Evolutionary conservation across 2,329 filamentous ascomycete genomes (phyloP), one percentile per base, ranked within the genome.

Genomic region (Penicillium verrucosum): DNA sequence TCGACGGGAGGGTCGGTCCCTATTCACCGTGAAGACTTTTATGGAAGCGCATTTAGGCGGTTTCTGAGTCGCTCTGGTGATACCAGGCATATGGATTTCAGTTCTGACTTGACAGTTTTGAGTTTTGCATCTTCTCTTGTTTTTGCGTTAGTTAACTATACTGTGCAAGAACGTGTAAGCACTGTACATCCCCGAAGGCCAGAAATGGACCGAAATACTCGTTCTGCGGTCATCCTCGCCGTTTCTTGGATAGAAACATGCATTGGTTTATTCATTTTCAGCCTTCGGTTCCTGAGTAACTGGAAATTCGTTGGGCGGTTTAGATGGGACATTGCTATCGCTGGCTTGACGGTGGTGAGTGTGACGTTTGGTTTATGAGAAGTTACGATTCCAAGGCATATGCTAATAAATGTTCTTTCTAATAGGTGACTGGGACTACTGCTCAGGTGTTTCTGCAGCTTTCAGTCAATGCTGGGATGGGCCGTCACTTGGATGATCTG

Each of bases 241-340:
- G 51, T 61, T 8, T 57, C 58, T n/a, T 65, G 63, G 62, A 47
- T 44, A 10, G 58, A 63, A 41, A 62, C 63, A 21, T 43, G 38
- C 25, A 14, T 65, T 30, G 63, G 61, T 5, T n/a, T 64, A 32
- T 32, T 54, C 14, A 47, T 65, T 18, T 60, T 64, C 9, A 16
- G 47, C 6, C 45, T 65, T 30, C 60, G 62, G 11, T 59, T 64
- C 14, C n/a, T 64, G 38, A 65, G 58, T 36, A 65, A 61, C 25
- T 60, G 47, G 54, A 53, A 50, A 34, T 49, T 65, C 16, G 50
- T 59, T 5, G 53, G 55, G 18, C 51, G 56, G 6, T 64, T 62
- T 34, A 51, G 56, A 48, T 65, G 63, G 61, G 63, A 65, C 46
- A 60, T 62, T 51, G 50, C 44, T 12, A 18, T 62, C 30, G 61